Base-by-base conservation (phyloP, 1,284 basidiomycete species). In the Cutaneotrichosporon mucoides region DNA sequence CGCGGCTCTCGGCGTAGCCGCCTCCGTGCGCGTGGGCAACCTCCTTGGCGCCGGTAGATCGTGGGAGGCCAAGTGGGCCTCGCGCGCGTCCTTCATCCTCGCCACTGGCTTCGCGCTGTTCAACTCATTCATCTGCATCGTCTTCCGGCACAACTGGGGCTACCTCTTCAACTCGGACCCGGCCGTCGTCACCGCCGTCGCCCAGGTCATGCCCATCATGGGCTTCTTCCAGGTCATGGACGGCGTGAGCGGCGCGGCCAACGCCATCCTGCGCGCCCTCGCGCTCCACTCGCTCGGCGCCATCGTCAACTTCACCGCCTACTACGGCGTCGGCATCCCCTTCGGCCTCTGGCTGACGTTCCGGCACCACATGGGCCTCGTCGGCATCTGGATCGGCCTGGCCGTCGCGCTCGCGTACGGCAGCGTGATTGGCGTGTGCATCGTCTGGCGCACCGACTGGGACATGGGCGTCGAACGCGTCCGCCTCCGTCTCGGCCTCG, bases 21-120 rank as follows among this genome's bases (percentile, higher is more conserved):
- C 88, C 1, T 88, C 91, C 16, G 91, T 95, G 48, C 85, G 92
- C 12, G 86, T 92, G 35, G 90, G 90, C 2, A 92, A 92, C 70
- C 80, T 92, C 11, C 81, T 92, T 1, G 90, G 90, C 5, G 87
- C 90, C 62, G 80, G 81, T 46, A 84, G 88, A 50, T 82, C 85
- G 0, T 79, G 78, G 60, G 86, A 88, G 41, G 90, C 90, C 0
- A 82, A 80, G 40, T 81, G 87, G 56, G 82, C 87, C 0, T 82
- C 86, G 6, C 83, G 83, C 50, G 82, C 85, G 0, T 77, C 86
- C 8, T 79, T 92, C 34, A 55, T 89, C 13, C 80, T 90, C 72
- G 84, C 83, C 0, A 69, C 89, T 2, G 68, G 72, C 2, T 79
- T 90, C 44, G 83, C 85, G 3, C 69, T 80, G 3, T 69, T 88